Conservation (phyloP, 352 stramenopile genomes). For the Pythium myriotylum region DNA sequence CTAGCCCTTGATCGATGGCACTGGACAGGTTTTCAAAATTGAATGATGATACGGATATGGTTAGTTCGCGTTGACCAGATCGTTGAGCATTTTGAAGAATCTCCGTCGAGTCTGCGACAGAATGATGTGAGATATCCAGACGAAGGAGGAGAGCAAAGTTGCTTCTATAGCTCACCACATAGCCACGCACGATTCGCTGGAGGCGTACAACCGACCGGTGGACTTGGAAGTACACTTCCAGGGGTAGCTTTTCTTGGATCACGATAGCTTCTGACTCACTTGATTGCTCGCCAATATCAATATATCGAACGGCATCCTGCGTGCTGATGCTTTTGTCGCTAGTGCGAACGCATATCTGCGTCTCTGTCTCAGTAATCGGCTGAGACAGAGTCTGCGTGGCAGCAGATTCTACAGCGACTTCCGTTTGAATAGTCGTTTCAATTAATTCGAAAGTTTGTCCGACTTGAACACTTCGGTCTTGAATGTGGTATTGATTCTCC, state of each 20-base stretch:
- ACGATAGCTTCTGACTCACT: not conserved
- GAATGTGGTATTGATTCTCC: too few species aligned
- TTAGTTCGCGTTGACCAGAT: slow-evolving; percentile 31
- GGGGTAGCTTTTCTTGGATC: not conserved
- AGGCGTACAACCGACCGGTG: slow-evolving; percentile 12
- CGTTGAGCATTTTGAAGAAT: slow-evolving; percentile 46
- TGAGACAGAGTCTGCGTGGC: not conserved
- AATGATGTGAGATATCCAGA: slow-evolving; percentile 10
- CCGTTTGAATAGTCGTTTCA: not conserved
- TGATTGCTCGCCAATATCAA: slow-evolving; percentile 4
- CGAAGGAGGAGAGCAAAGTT: not conserved
- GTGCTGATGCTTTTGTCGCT: not conserved
- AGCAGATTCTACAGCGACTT: not conserved
- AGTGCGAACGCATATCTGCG: not conserved
- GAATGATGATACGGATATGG: not conserved
- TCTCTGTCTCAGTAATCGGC: not conserved
- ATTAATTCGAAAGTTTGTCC: not conserved
- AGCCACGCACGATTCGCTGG: slow-evolving; percentile 18
- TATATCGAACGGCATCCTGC: not conserved
- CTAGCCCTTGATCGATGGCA: too few species aligned
- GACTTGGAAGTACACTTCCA: slow-evolving; percentile 24
- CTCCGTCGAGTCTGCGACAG: slow-evolving; percentile 35
- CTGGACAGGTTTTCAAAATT: slow-evolving; percentile 14
- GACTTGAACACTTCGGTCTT: too few species aligned
- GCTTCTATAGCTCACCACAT: slow-evolving; percentile 7